Evolutionary conservation across 2,329 filamentous ascomycete genomes (phyloP).

Genomic region (Eutypella sp.): DNA sequence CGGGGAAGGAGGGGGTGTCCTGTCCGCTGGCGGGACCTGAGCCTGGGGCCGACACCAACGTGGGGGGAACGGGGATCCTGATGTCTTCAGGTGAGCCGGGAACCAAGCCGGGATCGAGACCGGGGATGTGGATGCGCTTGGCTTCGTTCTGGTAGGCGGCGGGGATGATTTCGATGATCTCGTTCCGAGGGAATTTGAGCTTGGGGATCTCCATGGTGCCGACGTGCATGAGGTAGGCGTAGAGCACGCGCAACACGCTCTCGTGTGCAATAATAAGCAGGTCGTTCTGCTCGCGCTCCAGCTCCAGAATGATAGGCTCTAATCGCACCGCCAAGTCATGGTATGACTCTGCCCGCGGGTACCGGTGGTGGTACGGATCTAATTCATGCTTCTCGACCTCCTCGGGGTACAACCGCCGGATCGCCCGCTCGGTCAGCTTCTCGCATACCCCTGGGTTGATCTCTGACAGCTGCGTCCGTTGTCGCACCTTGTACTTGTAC

Average conservation of each 20-base stretch:
- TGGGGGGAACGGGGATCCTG: conserved; percentile 63
- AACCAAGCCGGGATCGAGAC: conserved; percentile 60
- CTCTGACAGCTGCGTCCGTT: conserved; percentile 94
- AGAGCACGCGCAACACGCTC: conserved; percentile 92
- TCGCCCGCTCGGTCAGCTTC: conserved; percentile 79
- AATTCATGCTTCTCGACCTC: conserved; percentile 89
- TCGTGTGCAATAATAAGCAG: conserved; percentile 98
- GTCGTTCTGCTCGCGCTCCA: conserved; percentile 95
- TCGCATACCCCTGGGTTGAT: conserved; percentile 96
- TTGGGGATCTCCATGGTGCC: conserved; percentile 91
- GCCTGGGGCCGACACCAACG: too few relatives aligned
- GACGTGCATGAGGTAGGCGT: conserved; percentile 98
- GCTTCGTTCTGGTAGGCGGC: conserved; percentile 96
- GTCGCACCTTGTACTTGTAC: conserved; percentile 78
- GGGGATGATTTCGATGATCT: conserved; percentile 98
- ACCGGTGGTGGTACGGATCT: conserved; percentile 95
- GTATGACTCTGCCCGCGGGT: conserved; percentile 95
- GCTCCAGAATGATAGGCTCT: conserved; percentile 94
- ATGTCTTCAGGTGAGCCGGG: conserved; percentile 78
- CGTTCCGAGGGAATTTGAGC: conserved; percentile 88
- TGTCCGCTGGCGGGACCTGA: conserved; percentile 53
- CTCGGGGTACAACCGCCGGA: conserved; percentile 78
- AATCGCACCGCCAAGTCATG: conserved; percentile 97
- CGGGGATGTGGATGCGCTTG: conserved; percentile 81
- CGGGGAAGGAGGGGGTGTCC: conserved; percentile 40